Base-by-base conservation (phyloP, 2,329 filamentous ascomycete genomes). In the Claviceps sp. region DNA sequence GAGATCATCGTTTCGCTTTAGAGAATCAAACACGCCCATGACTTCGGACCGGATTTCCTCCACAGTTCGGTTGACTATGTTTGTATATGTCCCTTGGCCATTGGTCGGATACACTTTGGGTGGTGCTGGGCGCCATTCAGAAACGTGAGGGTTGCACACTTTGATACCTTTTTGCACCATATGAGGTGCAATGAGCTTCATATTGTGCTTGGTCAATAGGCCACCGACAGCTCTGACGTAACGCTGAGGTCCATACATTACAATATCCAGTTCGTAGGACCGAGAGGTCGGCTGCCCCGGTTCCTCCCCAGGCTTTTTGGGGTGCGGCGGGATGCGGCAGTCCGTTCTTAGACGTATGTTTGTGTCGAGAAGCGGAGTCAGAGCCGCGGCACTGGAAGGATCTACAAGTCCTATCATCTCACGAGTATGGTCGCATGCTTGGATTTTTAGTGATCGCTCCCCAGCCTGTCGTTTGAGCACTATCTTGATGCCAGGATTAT, bases 41-140 rank as follows among this genome's bases (percentile, higher is more conserved):
- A 95, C 85, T 52, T 95, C 89, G 56, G 81, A 83, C 9, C 85
- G 84, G 53, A 95, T 85, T 66, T 97, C 89, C 59, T 97, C 91
- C 0, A 83, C 82, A 0, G 87, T 91, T 36, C 88, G 79, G 47
- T 64, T 67, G 39, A 68, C 65, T 2, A 68, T 55, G 38, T 57
- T 61, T n/a, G 57, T 53, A 53, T 61, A 53, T 48, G 57, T 60
- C 16, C 55, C 55, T 52, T 64, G 56, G 52, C 59, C 56, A 51
- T 59, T 63, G 55, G 57, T 64, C 9, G 63, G 53, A 44, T 68
- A 69, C 14, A 62, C 61, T 40, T 63, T 62, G 7, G 65, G 61
- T 2, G 66, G 64, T 8, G 67, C 68, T 11, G 71, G 69, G 50
- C 71, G 69, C 49, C 67, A 74, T 60, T 73, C 70, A 58, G 71